Evolutionary conservation across 116 monocot genomes (phyloP), one percentile per base, ranked within the genome.

Genomic region (Posidonia oceanica): DNA sequence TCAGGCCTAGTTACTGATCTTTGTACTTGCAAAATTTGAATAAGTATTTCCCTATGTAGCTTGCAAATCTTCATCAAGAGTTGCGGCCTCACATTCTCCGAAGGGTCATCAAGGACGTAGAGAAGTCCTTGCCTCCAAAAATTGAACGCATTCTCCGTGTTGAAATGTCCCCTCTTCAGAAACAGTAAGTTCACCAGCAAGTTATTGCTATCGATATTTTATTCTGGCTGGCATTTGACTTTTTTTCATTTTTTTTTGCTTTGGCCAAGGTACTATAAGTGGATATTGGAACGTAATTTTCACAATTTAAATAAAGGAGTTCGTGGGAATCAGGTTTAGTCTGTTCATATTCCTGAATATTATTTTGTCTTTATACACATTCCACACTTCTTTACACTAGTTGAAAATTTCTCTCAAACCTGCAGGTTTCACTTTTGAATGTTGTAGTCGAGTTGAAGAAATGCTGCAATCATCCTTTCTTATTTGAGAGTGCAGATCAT

Each of bases 381-480:
- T 68, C 12, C 20, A 53, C 36, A 57, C 8, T 58, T 18, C 10
- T 70, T 57, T 69, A 54, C 23, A 58, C 41, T 42, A 7, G 48
- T 59, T 63, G 22, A 48, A 48, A 48, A 48, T 48, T 48, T 70
- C 57, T 60, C 23, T 70, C 20, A 69, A 29, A 71, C 44, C 15
- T 87, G 76, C 86, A 96, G 97, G 97, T 97, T 78, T 97, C 97
- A 52, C 89, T 97, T 59, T 75, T 97, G 63, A 97, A 97, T 79
- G 73, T 92, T 76, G 97, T 97, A 64, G 97, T 97, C n/a, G 97
- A 97, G 75, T 75, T 97, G 85, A 97, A 97, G 78, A 97, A 97
- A 77, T 97, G 97, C 82, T 92, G 92, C 89, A 97, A 97, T 57
- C 97, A 97, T 83, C 97, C 97, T 70, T 97, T 97, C 78, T 83